Conservation (phyloP, 2,329 filamentous ascomycete genomes). For the Verticillium alfalfae region DNA sequence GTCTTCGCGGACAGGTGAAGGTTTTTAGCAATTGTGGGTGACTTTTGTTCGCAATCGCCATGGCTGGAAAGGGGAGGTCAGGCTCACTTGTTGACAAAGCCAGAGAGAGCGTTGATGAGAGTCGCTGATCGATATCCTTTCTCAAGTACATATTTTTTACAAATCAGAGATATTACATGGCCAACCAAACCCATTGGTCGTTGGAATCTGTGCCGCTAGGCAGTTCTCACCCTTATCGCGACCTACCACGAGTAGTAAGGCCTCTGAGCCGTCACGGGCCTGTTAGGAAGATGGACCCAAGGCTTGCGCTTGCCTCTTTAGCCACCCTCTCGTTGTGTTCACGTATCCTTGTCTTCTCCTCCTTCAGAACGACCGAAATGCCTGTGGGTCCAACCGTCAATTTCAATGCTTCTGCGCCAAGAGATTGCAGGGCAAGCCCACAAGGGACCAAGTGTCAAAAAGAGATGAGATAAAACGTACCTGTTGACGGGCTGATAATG, state of each 20-base stretch:
- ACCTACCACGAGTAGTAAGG: conserved; percentile 84
- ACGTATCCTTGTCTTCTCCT: conserved; percentile 84
- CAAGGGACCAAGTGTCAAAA: background rate
- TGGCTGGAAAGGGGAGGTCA: background rate
- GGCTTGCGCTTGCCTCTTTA: conserved; percentile 71
- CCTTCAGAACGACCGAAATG: conserved; percentile 79
- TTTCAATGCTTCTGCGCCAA: background rate
- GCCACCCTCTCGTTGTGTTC: conserved; percentile 71
- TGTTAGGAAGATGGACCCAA: conserved; percentile 84
- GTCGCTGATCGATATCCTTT: background rate
- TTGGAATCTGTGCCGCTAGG: background rate
- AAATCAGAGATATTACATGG: background rate
- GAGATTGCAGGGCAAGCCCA: background rate
- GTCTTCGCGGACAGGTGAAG: too few species aligned
- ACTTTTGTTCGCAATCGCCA: too few species aligned
- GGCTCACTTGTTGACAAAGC: background rate
- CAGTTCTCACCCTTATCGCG: background rate
- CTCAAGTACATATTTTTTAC: background rate
- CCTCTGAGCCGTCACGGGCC: conserved; percentile 75
- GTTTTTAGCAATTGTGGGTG: too few species aligned
- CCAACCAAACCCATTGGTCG: background rate
- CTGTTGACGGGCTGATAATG: conserved; percentile 67
- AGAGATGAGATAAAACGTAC: conserved; percentile 42
- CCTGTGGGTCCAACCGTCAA: conserved; percentile 36
- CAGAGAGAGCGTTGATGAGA: background rate